Evolutionary conservation across 2,329 filamentous ascomycete species (phyloP), one percentile per base, ranked within the genome.

Genomic region (Colletotrichum eremochloae): DNA sequence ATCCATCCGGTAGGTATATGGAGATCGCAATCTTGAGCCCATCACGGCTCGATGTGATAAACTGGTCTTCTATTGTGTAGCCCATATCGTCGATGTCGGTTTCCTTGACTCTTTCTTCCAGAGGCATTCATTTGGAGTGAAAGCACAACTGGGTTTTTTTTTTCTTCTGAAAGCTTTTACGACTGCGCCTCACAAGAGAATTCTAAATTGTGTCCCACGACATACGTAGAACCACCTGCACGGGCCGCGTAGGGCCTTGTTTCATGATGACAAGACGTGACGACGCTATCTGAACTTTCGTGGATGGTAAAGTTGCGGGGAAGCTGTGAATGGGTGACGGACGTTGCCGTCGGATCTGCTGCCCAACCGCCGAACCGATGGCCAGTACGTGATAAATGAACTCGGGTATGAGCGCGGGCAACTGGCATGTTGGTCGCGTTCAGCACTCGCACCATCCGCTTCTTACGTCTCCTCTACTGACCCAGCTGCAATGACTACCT

Each of bases 1-100:
- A 12, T 24, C 64, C 68, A 44, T 71, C 64, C n/a, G 68, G 64
- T 31, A 63, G 68, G 38, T 71, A 71, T n/a, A 71, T 68, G 1
- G 68, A 71, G 14, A 71, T 24, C 3, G 64, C 58, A 33, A 71
- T 63, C 9, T 68, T 71, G 14, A 57, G 52, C 12, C 48, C 56
- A 9, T 68, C 53, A 9, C 64, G 64, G 36, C 68, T 68, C 15
- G 68, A 71, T 18, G 31, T 31, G 31, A 71, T 52, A 44, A 68
- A 68, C 8, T 42, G 33, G 33, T 68, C 68, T 53, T 71, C 64
- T 36, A 71, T 71, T 12, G 68, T 71, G 57, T 63, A 68, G 2
- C 64, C 68, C 68, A 71, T 71, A 15, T n/a, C 38, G 38, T 18
- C 11, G 29, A 24, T n/a, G 40, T 18, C 11, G 15, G 5, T 12